Evolutionary conservation across 208 protist species (phyloP).

Genomic region (Histomonas meleagridis): DNA sequence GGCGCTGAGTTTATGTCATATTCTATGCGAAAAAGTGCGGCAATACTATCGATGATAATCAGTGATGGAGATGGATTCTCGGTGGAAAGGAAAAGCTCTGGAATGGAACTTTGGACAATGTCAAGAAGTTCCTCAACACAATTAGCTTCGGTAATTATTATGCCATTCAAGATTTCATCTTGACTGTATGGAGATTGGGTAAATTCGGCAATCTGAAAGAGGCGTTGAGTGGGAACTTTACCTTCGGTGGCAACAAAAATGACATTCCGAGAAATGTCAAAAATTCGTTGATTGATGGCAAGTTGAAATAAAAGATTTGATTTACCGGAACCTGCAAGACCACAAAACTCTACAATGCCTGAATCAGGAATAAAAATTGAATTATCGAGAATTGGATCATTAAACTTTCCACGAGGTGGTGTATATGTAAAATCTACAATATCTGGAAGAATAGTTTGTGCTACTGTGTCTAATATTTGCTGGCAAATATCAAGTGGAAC

Average conservation of each 20-base stretch:
- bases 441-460: neutral
- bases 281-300: neutral
- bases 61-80: neutral
- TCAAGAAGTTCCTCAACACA: neutral
- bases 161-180: neutral
- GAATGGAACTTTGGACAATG: neutral
- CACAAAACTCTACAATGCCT: neutral
- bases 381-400: neutral
- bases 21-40: neutral
- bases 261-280: neutral
- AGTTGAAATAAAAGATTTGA: slow-evolving; percentile 5
- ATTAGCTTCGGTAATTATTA: neutral
- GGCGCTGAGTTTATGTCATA: neutral
- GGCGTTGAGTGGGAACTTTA: neutral
- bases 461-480: neutral
- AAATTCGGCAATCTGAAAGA: neutral
- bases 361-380: neutral
- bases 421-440: neutral
- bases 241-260: neutral
- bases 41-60: slow-evolving; percentile 6
- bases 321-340: neutral
- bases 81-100: neutral
- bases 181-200: neutral
- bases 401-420: neutral
- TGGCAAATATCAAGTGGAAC: neutral